phyloP scores from a whole-genome alignment of 108 stramenopile species.

The Pseudonitzschia multiseries region DNA sequence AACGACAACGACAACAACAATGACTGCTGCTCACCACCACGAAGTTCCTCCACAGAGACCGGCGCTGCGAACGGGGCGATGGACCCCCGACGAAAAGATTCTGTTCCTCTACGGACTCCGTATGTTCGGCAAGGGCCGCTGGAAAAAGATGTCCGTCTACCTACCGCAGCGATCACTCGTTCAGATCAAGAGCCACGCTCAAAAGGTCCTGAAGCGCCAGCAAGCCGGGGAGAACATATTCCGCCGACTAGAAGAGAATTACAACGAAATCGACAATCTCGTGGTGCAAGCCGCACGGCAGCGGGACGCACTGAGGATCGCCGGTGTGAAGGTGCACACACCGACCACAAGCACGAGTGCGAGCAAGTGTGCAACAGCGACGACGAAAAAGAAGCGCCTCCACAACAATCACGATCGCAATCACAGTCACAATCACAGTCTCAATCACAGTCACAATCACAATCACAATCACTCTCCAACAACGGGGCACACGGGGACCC shows the following conservation, averaged over 20 bases:
- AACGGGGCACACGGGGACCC: neutral
- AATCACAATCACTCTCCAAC: too few relatives aligned
- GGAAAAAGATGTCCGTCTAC: constrained; percentile 83
- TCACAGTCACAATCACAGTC: too few relatives aligned
- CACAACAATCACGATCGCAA: too few relatives aligned
- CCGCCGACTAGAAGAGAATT: constrained; percentile 46
- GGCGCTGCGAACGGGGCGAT: constrained; percentile 62
- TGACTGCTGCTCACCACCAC: neutral
- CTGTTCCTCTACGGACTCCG: constrained; percentile 86
- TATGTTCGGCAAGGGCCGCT: constrained; percentile 83
- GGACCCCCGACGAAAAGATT: constrained; percentile 89
- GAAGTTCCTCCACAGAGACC: neutral
- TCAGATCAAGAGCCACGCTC: constrained; percentile 66
- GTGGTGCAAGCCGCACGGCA: constrained; percentile 35
- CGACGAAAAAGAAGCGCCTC: neutral
- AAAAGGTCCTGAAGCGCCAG: constrained; percentile 58
- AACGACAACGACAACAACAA: neutral
- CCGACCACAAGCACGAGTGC: neutral
- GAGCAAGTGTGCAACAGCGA: too few relatives aligned
- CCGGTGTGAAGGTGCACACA: constrained; percentile 8
- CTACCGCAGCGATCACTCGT: constrained; percentile 54
- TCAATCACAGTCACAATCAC: too few relatives aligned
- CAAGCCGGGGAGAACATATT: constrained; percentile 57
- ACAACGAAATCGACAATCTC: constrained; percentile 31
- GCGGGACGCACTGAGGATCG: constrained; percentile 20